Evolutionary conservation across 495 filamentous ascomycete genomes (phyloP).

Genomic region (Ascobolus immersus): DNA sequence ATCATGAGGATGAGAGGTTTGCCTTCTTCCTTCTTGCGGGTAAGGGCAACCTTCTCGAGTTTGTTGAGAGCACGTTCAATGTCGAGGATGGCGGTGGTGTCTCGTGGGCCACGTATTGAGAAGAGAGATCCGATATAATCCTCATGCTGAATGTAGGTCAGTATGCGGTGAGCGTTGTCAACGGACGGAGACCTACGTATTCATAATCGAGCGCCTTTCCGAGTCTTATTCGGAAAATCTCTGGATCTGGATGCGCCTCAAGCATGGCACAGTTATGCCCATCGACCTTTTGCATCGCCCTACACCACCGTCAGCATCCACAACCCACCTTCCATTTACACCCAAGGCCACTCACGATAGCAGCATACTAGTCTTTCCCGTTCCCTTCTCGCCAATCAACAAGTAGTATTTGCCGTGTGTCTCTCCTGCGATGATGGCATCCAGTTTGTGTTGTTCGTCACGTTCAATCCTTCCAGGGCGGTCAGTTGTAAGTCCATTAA

Average conservation of each 20-base stretch:
- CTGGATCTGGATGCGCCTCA: conserved; percentile 80
- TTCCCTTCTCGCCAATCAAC: conserved; percentile 57
- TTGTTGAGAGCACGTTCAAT: conserved; percentile 96
- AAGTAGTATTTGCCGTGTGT: conserved; percentile 63
- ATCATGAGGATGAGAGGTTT: conserved; percentile 66
- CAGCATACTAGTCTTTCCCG: conserved; percentile 86
- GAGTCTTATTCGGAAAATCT: conserved; percentile 78
- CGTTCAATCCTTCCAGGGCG: conserved; percentile 61
- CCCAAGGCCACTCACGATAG: too few relatives aligned
- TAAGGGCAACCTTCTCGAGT: conserved; percentile 75
- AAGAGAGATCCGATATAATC: conserved; percentile 92
- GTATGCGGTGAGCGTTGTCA: not conserved
- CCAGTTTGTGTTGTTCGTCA: conserved; percentile 54
- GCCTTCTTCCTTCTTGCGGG: conserved; percentile 29
- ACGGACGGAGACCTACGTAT: conserved; percentile 24
- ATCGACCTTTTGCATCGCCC: conserved; percentile 66
- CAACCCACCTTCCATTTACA: too few relatives aligned
- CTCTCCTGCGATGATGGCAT: conserved; percentile 46
- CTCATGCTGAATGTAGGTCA: conserved; percentile 21
- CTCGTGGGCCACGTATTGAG: conserved; percentile 73
- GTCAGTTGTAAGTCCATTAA: conserved; percentile 24
- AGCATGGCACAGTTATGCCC: conserved; percentile 77
- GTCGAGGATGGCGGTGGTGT: conserved; percentile 70
- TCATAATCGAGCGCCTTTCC: conserved; percentile 90
- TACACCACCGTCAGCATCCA: too few relatives aligned